These are phyloP conservation scores for Rhizopogon vesiculosus DNA, from an alignment of 768 basidiomycete genomes.

Conservation along the genomic window DNA sequence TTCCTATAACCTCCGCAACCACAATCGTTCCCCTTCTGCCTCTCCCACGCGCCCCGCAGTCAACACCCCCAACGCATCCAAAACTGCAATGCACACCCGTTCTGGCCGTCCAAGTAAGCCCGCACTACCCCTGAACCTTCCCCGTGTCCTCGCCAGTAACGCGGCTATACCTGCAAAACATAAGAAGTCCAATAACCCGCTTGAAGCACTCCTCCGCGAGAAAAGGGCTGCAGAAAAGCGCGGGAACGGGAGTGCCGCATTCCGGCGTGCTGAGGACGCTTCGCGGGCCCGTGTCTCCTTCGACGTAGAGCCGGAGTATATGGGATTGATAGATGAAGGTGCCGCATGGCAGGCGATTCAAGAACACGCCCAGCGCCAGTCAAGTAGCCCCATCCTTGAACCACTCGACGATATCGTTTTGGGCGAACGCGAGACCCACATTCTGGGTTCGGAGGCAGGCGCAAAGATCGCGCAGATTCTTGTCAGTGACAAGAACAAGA, in stretches of 20 bases:
- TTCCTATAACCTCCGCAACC: background rate
- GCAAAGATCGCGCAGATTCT: slow-evolving; percentile 43
- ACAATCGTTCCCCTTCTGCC: background rate
- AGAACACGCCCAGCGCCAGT: slow-evolving; percentile 13
- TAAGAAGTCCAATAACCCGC: slow-evolving; percentile 39
- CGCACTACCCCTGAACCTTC: slow-evolving; percentile 4
- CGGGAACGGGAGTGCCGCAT: slow-evolving; percentile 34
- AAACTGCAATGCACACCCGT: slow-evolving; percentile 1
- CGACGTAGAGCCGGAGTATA: slow-evolving; percentile 8
- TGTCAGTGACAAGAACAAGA: slow-evolving; percentile 30
- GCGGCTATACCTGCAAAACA: slow-evolving; percentile 1
- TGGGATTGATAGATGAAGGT: slow-evolving; percentile 31
- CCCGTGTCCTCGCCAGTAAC: slow-evolving; percentile 6
- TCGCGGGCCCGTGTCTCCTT: slow-evolving; percentile 27
- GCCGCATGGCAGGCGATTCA: slow-evolving; percentile 35
- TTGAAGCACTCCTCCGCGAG: slow-evolving; percentile 52
- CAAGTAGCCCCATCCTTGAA: slow-evolving; percentile 9
- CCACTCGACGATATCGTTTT: slow-evolving; percentile 16
- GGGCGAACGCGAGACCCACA: slow-evolving; percentile 28
- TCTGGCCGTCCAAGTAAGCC: slow-evolving; percentile 17
- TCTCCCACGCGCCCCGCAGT: slow-evolving; percentile 3
- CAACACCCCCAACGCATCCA: background rate
- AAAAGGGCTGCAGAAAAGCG: slow-evolving; percentile 31
- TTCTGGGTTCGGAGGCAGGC: slow-evolving; percentile 28
- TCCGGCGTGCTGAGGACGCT: slow-evolving; percentile 42